These are phyloP conservation scores for Kluyveromyces lactis DNA, from an alignment of 805 yeast genomes.

Conservation along the genomic window DNA sequence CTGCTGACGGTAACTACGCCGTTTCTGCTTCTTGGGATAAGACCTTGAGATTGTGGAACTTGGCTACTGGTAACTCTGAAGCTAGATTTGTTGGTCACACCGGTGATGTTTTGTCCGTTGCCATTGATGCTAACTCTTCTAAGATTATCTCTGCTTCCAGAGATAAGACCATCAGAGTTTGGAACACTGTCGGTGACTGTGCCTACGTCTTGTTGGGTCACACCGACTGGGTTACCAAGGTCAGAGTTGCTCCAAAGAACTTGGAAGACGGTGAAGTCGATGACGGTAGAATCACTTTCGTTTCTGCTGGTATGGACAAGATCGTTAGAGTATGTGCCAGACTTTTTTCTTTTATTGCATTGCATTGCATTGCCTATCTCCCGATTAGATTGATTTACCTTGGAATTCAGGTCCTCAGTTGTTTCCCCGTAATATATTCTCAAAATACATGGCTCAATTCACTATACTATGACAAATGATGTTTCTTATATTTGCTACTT, in stretches of 20 bases:
- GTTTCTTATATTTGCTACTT: conserved; percentile 97
- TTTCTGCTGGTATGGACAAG: conserved; percentile 99
- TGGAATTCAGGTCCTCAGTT: too few relatives aligned
- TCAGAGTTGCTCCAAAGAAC: conserved; percentile 81
- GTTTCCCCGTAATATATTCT: too few relatives aligned
- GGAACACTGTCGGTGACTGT: conserved; percentile 99
- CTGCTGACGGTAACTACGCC: conserved; percentile 97
- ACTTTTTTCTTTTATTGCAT: conserved; percentile 4
- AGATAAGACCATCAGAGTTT: conserved; percentile 97
- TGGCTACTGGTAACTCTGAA: conserved; percentile 87
- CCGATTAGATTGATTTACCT: neutral
- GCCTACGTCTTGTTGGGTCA: conserved; percentile 90
- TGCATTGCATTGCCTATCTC: neutral
- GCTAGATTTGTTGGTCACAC: conserved; percentile 97
- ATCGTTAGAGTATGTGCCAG: conserved; percentile 87
- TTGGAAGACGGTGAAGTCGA: conserved; percentile 20
- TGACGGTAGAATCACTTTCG: conserved; percentile 59
- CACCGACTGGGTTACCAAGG: conserved; percentile 98
- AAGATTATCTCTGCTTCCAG: conserved; percentile 98
- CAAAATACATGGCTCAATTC: neutral
- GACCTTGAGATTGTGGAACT: conserved; percentile 98
- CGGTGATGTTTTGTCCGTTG: conserved; percentile 94
- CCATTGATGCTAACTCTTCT: conserved; percentile 93
- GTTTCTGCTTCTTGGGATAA: conserved; percentile 99
- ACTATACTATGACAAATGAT: conserved; percentile 48